phyloP scores from a whole-genome alignment of 805 yeast genomes.

The Starmerella floris region DNA sequence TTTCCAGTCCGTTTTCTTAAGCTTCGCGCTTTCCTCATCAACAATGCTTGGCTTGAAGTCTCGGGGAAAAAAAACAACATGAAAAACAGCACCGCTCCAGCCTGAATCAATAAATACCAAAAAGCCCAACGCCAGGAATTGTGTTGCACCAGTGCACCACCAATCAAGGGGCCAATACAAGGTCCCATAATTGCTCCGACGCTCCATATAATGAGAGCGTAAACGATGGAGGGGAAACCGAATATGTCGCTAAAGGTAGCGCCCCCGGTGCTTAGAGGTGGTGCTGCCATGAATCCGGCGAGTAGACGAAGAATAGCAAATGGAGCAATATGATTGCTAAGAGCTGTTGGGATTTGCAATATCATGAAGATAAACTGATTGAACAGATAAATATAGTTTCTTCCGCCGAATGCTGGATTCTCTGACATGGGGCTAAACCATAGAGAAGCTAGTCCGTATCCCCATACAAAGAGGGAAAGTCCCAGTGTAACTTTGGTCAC shows the following conservation, averaged over 20 bases:
- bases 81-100: conserved; percentile 30
- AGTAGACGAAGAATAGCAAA: conserved; percentile 40
- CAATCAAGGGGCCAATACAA: conserved; percentile 44
- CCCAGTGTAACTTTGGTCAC: conserved; percentile 38
- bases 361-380: conserved; percentile 37
- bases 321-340: conserved; percentile 38
- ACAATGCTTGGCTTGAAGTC: conserved; percentile 34
- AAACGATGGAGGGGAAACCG: conserved; percentile 32
- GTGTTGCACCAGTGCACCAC: conserved; percentile 35
- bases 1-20: conserved; percentile 33
- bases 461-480: conserved; percentile 42
- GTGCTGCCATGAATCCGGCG: conserved; percentile 43
- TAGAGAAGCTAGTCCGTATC: conserved; percentile 49
- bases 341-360: conserved; percentile 46
- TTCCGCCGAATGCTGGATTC: conserved; percentile 34
- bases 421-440: conserved; percentile 46
- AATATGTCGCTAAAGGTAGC: conserved; percentile 43
- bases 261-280: conserved; percentile 46
- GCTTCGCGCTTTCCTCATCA: conserved; percentile 37
- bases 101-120: conserved; percentile 35
- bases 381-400: conserved; percentile 36
- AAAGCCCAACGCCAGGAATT: conserved; percentile 44
- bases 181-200: conserved; percentile 44
- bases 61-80: conserved; percentile 37
- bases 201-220: conserved; percentile 41